phyloP scores from a whole-genome alignment of 2,329 filamentous ascomycete species.

The Penicillium thymicola region DNA sequence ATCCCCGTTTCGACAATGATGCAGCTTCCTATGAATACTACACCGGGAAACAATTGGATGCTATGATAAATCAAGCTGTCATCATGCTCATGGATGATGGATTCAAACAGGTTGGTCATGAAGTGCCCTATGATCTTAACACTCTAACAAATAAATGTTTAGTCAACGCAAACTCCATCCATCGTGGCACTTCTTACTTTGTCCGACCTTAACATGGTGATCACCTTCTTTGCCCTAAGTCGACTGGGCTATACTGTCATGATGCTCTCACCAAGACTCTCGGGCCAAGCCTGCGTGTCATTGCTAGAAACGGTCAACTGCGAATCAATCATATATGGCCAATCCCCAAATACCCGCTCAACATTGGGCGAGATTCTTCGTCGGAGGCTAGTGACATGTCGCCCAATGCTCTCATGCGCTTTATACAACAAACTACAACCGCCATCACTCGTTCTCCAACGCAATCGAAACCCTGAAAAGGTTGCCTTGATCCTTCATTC shows the following conservation, averaged over 20 bases:
- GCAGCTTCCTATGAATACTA: constrained; percentile 41
- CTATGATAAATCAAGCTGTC: constrained; percentile 36
- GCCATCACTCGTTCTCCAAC: constrained; percentile 16
- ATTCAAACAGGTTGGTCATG: constrained; percentile 19
- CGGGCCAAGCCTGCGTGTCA: constrained; percentile 40
- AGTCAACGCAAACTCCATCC: constrained; percentile 19
- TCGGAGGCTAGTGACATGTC: constrained; percentile 24
- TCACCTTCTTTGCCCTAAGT: constrained; percentile 46
- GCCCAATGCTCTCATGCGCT: constrained; percentile 21
- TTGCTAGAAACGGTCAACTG: constrained; percentile 38
- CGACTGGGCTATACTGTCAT: constrained; percentile 46
- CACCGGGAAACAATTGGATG: constrained; percentile 39
- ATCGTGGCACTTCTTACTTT: constrained; percentile 41
- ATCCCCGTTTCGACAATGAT: constrained; percentile 35
- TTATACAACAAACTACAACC: constrained; percentile 9
- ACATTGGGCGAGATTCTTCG: constrained; percentile 31
- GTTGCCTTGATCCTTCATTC: constrained; percentile 47
- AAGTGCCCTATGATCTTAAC: rapidly evolving
- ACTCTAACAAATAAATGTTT: not conserved
- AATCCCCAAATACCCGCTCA: constrained; percentile 31
- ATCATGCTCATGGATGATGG: constrained; percentile 32
- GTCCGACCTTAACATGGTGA: constrained; percentile 44
- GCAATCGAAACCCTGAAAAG: constrained; percentile 26
- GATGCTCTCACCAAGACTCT: constrained; percentile 45
- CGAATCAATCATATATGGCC: constrained; percentile 39